Conservation (phyloP, 495 filamentous ascomycete genomes). For the Daldinia grandis region DNA sequence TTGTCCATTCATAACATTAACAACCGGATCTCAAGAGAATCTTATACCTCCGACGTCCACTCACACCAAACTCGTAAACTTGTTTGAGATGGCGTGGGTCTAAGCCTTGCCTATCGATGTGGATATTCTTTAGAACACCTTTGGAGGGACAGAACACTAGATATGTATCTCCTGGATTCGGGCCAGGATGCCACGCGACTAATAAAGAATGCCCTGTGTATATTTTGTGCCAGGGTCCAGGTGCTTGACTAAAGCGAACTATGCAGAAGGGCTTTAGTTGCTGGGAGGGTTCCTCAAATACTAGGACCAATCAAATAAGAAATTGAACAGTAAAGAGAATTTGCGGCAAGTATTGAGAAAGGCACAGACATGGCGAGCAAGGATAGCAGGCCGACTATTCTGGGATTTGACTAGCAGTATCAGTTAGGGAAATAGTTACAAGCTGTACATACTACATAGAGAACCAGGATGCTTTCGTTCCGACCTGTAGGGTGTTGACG, state of each 20-base stretch:
- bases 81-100: neutral
- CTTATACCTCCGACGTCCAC: conserved; percentile 19
- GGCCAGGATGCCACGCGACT: conserved; percentile 25
- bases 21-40: conserved; percentile 13
- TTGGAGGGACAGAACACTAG: conserved; percentile 7
- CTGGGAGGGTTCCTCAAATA: conserved; percentile 16
- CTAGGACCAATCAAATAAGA: conserved; percentile 26
- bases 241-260: conserved; percentile 12
- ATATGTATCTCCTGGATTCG: conserved; percentile 15
- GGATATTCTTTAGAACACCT: conserved; percentile 12
- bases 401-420: neutral
- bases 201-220: conserved; percentile 4
- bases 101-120: conserved; percentile 1
- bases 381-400: conserved; percentile 17
- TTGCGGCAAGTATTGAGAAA: conserved; percentile 8
- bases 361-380: conserved; percentile 21
- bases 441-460: too few relatives aligned
- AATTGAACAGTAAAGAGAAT: conserved; percentile 18
- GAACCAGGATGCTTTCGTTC: conserved; percentile 9
- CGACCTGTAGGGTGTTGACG: conserved; percentile 9
- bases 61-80: neutral
- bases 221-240: conserved; percentile 11
- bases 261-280: conserved; percentile 12
- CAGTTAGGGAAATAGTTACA: neutral
- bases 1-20: neutral